Evolutionary conservation across 2,329 filamentous ascomycete species (phyloP).

Genomic region (Epicoccum nigrum): DNA sequence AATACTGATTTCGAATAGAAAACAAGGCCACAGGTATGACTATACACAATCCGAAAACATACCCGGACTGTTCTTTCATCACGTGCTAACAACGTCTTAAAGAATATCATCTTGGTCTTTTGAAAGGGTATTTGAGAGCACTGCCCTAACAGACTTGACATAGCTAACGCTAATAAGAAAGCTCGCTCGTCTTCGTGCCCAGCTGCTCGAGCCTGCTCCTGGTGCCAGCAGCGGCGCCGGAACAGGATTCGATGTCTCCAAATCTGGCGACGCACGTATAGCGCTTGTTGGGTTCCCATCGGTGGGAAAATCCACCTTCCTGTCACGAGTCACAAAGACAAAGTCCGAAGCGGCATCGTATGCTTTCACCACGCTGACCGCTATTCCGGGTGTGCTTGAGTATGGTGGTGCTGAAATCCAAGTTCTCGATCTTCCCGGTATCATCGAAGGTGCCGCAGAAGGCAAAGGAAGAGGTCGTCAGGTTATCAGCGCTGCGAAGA

Average conservation of each 20-base stretch:
- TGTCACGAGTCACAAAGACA: slow-evolving; percentile 99
- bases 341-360: slow-evolving; percentile 96
- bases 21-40: slow-evolving; percentile 95
- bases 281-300: slow-evolving; percentile 98
- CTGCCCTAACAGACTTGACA: rapidly evolving
- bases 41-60: background rate
- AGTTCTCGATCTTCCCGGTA: slow-evolving; percentile 94
- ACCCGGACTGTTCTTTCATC: slow-evolving; percentile 18
- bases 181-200: slow-evolving; percentile 90
- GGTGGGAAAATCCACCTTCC: slow-evolving; percentile 96
- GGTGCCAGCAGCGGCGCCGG: slow-evolving; percentile 80
- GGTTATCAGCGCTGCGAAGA: slow-evolving; percentile 98
- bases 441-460: slow-evolving; percentile 95
- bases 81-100: slow-evolving; percentile 46
- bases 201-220: slow-evolving; percentile 86
- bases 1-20: slow-evolving; percentile 64
- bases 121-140: slow-evolving; percentile 77
- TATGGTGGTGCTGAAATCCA: slow-evolving; percentile 98
- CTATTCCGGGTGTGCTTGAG: slow-evolving; percentile 95
- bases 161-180: slow-evolving; percentile 66
- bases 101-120: slow-evolving; percentile 98
- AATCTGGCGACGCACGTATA: slow-evolving; percentile 95
- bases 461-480: slow-evolving; percentile 95
- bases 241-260: slow-evolving; percentile 85
- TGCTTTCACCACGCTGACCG: slow-evolving; percentile 95